These are phyloP conservation scores for Gossypium thurberi DNA, from an alignment of 345 rosid genomes.

Conservation along the genomic window DNA sequence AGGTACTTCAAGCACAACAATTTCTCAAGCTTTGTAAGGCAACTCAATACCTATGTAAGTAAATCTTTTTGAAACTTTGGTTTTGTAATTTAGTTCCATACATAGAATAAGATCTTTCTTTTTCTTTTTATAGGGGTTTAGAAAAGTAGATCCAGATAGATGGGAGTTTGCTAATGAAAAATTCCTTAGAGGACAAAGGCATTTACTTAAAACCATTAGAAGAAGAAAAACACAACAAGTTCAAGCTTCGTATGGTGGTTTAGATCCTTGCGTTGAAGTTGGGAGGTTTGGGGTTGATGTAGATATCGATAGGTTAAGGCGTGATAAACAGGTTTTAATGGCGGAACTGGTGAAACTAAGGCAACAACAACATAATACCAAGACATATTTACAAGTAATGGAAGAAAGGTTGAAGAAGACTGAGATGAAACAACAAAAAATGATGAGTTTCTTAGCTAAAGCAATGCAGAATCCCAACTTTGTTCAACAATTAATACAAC, in stretches of 20 bases:
- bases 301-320: conserved; percentile 44
- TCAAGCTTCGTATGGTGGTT: conserved; percentile 34
- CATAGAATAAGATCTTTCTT: background rate
- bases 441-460: conserved; percentile 71
- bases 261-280: conserved; percentile 60
- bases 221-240: conserved; percentile 42
- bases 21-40: conserved; percentile 81
- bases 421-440: conserved; percentile 56
- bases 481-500: conserved; percentile 43
- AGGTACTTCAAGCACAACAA: conserved; percentile 70
- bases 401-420: conserved; percentile 49
- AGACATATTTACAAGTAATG: conserved; percentile 37
- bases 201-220: conserved; percentile 55
- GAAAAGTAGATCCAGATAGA: conserved; percentile 87
- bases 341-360: conserved; percentile 57
- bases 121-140: conserved; percentile 49
- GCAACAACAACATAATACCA: conserved; percentile 56
- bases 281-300: conserved; percentile 59
- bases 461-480: conserved; percentile 64
- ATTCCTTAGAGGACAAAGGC: conserved; percentile 64
- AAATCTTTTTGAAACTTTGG: too few species aligned
- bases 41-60: conserved; percentile 75
- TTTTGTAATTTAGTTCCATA: too few species aligned
- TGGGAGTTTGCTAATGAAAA: conserved; percentile 88
- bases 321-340: conserved; percentile 62